phyloP scores from a whole-genome alignment of 2,329 filamentous ascomycete genomes.

The Aspergillus piperis region DNA sequence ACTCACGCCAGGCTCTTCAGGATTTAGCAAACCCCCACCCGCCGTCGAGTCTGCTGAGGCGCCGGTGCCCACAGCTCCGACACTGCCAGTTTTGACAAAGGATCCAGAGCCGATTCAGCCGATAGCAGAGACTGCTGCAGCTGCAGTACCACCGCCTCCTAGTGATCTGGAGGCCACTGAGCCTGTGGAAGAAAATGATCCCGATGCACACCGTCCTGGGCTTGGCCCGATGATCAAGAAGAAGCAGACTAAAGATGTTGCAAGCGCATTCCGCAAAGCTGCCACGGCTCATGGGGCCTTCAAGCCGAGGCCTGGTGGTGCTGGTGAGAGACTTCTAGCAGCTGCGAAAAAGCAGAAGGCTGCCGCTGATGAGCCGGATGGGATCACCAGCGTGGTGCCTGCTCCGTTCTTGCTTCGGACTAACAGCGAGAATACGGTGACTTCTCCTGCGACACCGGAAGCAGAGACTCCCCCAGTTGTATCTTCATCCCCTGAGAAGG shows the following conservation, averaged over 20 bases:
- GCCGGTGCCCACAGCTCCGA: not conserved
- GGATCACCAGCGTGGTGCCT: slow-evolving; percentile 84
- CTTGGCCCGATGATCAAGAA: slow-evolving; percentile 89
- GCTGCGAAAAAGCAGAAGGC: slow-evolving; percentile 56
- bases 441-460: slow-evolving; percentile 32
- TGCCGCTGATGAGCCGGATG: slow-evolving; percentile 72
- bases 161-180: slow-evolving; percentile 18
- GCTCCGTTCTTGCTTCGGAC: slow-evolving; percentile 60
- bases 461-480: slow-evolving; percentile 28
- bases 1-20: slow-evolving; percentile 24
- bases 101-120: slow-evolving; percentile 13
- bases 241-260: slow-evolving; percentile 71
- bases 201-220: slow-evolving; percentile 66
- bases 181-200: slow-evolving; percentile 46
- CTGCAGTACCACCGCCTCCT: slow-evolving; percentile 14
- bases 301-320: slow-evolving; percentile 84
- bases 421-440: slow-evolving; percentile 41
- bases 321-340: slow-evolving; percentile 73
- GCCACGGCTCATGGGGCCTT: slow-evolving; percentile 72
- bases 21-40: slow-evolving; percentile 9
- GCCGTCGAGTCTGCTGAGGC: slow-evolving; percentile 14
- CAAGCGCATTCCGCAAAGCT: slow-evolving; percentile 76
- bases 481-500: slow-evolving; percentile 12
- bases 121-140: slow-evolving; percentile 10
- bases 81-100: slow-evolving; percentile 3